These are phyloP conservation scores for Whalleya microplaca DNA, from an alignment of 2,329 filamentous ascomycete species.

Conservation along the genomic window DNA sequence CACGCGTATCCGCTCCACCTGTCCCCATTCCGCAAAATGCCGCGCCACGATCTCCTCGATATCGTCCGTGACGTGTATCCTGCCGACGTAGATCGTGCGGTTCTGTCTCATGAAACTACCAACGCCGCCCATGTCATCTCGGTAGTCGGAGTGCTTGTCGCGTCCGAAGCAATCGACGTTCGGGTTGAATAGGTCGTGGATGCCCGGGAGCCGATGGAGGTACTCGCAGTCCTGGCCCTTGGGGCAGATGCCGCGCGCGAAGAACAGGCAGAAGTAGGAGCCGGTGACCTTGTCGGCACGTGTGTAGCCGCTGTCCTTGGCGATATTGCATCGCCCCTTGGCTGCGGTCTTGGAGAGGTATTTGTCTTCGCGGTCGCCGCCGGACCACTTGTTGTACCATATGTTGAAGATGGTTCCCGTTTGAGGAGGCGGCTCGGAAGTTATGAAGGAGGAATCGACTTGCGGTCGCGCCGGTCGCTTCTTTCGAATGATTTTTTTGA, in stretches of 20 bases:
- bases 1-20: slow-evolving; percentile 85
- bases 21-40: slow-evolving; percentile 97
- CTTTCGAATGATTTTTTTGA: slow-evolving; percentile 90
- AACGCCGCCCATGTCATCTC: slow-evolving; percentile 97
- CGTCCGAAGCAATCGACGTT: slow-evolving; percentile 95
- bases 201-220: slow-evolving; percentile 82
- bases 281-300: slow-evolving; percentile 76
- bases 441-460: slow-evolving; percentile 82
- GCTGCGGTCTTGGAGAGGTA: slow-evolving; percentile 83
- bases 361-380: slow-evolving; percentile 92
- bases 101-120: slow-evolving; percentile 94
- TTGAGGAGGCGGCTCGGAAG: slow-evolving; percentile 83
- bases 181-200: slow-evolving; percentile 89
- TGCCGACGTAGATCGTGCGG: slow-evolving; percentile 87
- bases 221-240: slow-evolving; percentile 94
- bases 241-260: slow-evolving; percentile 79
- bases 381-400: slow-evolving; percentile 98
- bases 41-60: slow-evolving; percentile 95
- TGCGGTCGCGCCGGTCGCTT: slow-evolving; percentile 87
- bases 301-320: slow-evolving; percentile 78
- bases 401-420: slow-evolving; percentile 97
- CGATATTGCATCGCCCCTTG: slow-evolving; percentile 84
- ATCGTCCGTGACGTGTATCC: slow-evolving; percentile 94
- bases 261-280: slow-evolving; percentile 91
- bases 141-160: slow-evolving; percentile 90